These are phyloP conservation scores for Verticillium klebahnii DNA, from an alignment of 2,329 filamentous ascomycete species.

Conservation along the genomic window DNA sequence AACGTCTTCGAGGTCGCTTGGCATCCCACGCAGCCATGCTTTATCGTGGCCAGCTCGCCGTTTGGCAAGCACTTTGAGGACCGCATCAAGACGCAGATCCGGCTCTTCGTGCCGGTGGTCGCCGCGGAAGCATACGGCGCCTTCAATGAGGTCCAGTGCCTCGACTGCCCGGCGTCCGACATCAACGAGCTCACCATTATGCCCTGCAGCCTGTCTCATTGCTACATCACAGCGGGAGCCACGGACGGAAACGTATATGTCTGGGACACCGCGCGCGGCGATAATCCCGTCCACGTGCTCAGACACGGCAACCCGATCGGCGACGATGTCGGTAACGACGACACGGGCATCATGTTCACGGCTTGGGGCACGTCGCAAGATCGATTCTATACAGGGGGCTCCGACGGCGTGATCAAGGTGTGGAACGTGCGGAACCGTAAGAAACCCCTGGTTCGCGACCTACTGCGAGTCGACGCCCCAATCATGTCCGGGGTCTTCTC, in stretches of 20 bases:
- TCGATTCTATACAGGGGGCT: conserved; percentile 59
- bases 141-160: conserved; percentile 44
- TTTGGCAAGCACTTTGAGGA: conserved; percentile 38
- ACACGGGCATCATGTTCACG: conserved; percentile 60
- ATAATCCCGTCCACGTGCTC: conserved; percentile 51
- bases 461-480: conserved; percentile 50
- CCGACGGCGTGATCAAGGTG: conserved; percentile 58
- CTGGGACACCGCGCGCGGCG: conserved; percentile 56
- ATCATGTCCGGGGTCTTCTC: conserved; percentile 57
- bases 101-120: conserved; percentile 40
- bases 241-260: conserved; percentile 59
- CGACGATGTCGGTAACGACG: conserved; percentile 39
- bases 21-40: conserved; percentile 51
- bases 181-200: conserved; percentile 59
- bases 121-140: conserved; percentile 22
- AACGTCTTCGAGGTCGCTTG: conserved; percentile 63
- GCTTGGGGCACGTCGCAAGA: conserved; percentile 55
- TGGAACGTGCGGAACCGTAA: conserved; percentile 51
- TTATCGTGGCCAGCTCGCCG: conserved; percentile 55
- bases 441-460: conserved; percentile 43
- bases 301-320: conserved; percentile 43
- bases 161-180: conserved; percentile 56
- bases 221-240: conserved; percentile 56
- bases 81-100: conserved; percentile 49
- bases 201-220: conserved; percentile 45